A percentile compares a stretch with the other conserved stretches of the same genome.
Evolutionary conservation across 495 filamentous ascomycete species (phyloP).

Genomic region (Aspergillus hancockii): DNA sequence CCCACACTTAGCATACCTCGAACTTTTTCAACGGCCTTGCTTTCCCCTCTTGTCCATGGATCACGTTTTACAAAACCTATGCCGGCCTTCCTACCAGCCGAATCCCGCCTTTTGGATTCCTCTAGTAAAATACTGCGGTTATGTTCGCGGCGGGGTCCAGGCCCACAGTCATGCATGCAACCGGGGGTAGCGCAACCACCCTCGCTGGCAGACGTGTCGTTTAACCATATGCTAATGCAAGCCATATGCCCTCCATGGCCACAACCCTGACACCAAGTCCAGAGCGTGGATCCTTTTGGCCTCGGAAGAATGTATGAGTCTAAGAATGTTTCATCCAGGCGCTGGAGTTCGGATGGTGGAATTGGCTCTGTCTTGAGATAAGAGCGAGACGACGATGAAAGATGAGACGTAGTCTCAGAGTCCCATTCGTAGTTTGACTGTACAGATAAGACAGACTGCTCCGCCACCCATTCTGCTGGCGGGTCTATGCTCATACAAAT

Average conservation of each 20-base stretch:
- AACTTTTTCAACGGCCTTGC: slow-evolving; percentile 49
- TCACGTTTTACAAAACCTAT: slow-evolving; percentile 44
- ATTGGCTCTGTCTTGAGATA: slow-evolving; percentile 36
- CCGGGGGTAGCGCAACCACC: slow-evolving; percentile 75
- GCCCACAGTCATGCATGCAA: slow-evolving; percentile 72
- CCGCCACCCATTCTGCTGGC: slow-evolving; percentile 50
- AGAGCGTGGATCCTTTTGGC: slow-evolving; percentile 44
- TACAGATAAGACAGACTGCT: slow-evolving; percentile 23
- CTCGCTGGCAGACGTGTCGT: slow-evolving; percentile 54
- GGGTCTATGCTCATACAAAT: slow-evolving; percentile 50
- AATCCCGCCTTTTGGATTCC: slow-evolving; percentile 42
- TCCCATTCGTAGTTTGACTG: slow-evolving; percentile 18
- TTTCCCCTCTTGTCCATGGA: slow-evolving; percentile 44
- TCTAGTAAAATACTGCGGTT: slow-evolving; percentile 35
- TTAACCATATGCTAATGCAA: slow-evolving; percentile 69
- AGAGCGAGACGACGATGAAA: slow-evolving; percentile 30
- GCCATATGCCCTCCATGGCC: slow-evolving; percentile 72
- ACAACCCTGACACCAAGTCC: slow-evolving; percentile 74
- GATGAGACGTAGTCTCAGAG: slow-evolving; percentile 24
- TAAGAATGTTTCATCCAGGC: slow-evolving; percentile 9
- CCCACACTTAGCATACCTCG: slow-evolving; percentile 45
- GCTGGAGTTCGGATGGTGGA: slow-evolving; percentile 26
- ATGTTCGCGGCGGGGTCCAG: slow-evolving; percentile 57
- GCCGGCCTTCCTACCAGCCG: slow-evolving; percentile 35
- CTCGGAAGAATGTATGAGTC: slow-evolving; percentile 25